Evolutionary conservation across 129 eudicot species (phyloP).

Genomic region (Escallonia herrerae): DNA sequence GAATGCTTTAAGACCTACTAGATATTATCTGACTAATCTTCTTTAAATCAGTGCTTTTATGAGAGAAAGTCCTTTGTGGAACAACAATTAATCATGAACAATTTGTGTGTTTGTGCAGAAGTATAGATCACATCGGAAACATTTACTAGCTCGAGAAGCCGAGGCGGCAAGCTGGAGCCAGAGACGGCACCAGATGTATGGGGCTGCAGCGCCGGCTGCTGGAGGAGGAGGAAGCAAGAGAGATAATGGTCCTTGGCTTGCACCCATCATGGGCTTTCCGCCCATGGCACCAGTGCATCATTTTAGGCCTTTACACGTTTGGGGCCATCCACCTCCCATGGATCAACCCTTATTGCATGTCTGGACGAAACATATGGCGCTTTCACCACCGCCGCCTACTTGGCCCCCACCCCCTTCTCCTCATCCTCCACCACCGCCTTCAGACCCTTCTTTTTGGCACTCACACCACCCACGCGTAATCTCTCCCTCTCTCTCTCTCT

Average conservation of each 20-base stretch:
- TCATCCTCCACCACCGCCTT: slow-evolving; percentile 36
- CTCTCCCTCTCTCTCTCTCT: neutral
- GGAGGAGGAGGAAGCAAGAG: slow-evolving; percentile 40
- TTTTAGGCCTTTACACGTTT: slow-evolving; percentile 83
- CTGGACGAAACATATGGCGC: slow-evolving; percentile 68
- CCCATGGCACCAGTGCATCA: slow-evolving; percentile 63
- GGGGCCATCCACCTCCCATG: slow-evolving; percentile 82
- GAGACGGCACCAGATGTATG: slow-evolving; percentile 55
- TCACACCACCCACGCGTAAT: slow-evolving; percentile 56
- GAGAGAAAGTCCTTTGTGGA: too few relatives aligned
- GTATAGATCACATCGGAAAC: slow-evolving; percentile 87
- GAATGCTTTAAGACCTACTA: too few relatives aligned
- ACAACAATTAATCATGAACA: too few relatives aligned
- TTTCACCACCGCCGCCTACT: slow-evolving; percentile 32
- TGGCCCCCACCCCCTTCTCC: slow-evolving; percentile 39
- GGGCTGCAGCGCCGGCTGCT: slow-evolving; percentile 23
- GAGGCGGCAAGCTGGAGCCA: slow-evolving; percentile 96
- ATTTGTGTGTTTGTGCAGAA: slow-evolving; percentile 40
- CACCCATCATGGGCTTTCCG: slow-evolving; percentile 85
- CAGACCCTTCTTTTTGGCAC: slow-evolving; percentile 54
- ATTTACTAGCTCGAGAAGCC: slow-evolving; percentile 79
- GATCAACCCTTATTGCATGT: slow-evolving; percentile 56
- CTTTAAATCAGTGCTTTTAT: too few relatives aligned
- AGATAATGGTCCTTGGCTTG: slow-evolving; percentile 55
- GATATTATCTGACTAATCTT: too few relatives aligned